Evolutionary conservation across 2,329 filamentous ascomycete genomes (phyloP), one percentile per base, ranked within the genome.

Genomic region (Diaporthe capsici): DNA sequence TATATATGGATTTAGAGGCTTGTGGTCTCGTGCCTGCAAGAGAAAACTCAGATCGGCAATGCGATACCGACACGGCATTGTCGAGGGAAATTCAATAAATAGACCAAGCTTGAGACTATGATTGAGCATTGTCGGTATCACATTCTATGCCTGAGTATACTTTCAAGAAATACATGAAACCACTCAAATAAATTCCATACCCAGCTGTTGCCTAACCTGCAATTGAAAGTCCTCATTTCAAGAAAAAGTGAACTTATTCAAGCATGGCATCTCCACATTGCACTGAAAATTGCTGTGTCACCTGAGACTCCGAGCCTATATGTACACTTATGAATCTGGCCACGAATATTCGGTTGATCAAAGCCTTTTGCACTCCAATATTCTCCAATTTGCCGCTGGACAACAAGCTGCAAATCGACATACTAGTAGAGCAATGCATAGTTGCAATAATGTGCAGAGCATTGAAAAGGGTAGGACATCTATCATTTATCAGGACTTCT

Each of bases 401-500:
- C 1, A 28, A 42, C n/a, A 28, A n/a, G n/a, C n/a, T 17, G 8
- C n/a, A 28, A 28, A 44, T 44, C 10, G n/a, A 28, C 34, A 34
- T 34, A 34, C 34, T 34, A 12, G 10, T 8, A 12, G 20, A 47
- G 25, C 8, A 8, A 13, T 28, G 20, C 1, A 53, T 39, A n/a
- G 13, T 25, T 8, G 12, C n/a, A 39, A 17, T 1, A 39, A 25
- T 4, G 3, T 3, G 34, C 10, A 9, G n/a, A 7, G 39, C 1
- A 42, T 22, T 55, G 49, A 28, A 9, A 55, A 42, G 15, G 9
- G 15, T 20, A 53, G 15, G 49, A 31, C 4, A 37, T 70, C 47
- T 55, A 70, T 55, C 22, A 55, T 70, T 70, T 42, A 70, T 55
- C 49, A 39, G 9, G 47, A 7, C 22, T 28, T 70, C 31, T 55